Evolutionary conservation across 768 basidiomycete genomes (phyloP).

Genomic region (Clavulina sp.): DNA sequence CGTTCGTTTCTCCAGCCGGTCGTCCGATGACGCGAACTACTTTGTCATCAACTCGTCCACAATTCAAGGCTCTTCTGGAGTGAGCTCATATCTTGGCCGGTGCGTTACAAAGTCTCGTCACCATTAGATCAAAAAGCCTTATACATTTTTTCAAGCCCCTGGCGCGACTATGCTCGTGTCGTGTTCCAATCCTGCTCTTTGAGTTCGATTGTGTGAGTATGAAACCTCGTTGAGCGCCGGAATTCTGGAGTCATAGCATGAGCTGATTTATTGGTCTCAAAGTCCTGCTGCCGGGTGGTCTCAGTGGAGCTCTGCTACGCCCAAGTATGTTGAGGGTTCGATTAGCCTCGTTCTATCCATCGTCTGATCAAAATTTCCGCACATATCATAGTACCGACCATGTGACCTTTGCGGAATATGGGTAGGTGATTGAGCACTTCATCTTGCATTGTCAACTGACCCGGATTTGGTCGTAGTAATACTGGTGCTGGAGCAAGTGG

Average conservation of each 20-base stretch:
- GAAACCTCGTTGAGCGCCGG: not conserved
- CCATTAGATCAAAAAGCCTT: not conserved
- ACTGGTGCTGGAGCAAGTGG: constrained; percentile 10
- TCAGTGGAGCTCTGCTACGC: not conserved
- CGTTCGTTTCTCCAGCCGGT: not conserved
- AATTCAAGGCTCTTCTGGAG: not conserved
- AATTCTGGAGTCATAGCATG: too few species aligned
- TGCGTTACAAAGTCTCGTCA: not conserved
- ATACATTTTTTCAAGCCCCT: not conserved
- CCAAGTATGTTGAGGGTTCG: not conserved
- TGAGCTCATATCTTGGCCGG: not conserved
- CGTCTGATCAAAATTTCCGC: not conserved
- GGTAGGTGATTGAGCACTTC: not conserved
- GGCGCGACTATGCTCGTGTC: constrained; percentile 11
- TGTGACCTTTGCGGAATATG: not conserved
- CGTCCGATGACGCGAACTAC: not conserved
- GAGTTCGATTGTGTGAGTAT: not conserved
- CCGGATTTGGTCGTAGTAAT: not conserved
- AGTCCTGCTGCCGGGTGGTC: not conserved
- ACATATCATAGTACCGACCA: not conserved
- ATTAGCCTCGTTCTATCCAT: not conserved
- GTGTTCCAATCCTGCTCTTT: constrained; percentile 16
- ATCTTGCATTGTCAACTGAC: not conserved
- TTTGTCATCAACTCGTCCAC: not conserved
- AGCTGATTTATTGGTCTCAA: not conserved